These are phyloP conservation scores for Acacia confusa DNA, from an alignment of 306 rosid genomes.

Conservation along the genomic window DNA sequence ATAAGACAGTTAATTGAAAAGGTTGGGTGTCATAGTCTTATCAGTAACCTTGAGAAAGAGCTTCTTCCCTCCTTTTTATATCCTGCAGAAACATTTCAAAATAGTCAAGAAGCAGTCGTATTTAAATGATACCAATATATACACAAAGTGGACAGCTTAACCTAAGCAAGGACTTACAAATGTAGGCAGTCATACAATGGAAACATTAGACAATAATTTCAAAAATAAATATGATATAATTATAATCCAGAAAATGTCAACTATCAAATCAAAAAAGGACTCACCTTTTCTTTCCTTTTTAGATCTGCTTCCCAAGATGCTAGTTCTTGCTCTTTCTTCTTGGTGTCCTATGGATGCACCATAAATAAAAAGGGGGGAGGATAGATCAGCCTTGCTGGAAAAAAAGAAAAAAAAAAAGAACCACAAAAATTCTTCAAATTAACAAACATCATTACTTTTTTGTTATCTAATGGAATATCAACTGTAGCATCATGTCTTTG, in stretches of 20 bases:
- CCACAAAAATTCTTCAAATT: conserved; percentile 7
- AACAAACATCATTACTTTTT: conserved; percentile 51
- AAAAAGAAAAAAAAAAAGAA: neutral
- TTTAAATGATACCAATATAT: conserved; percentile 13
- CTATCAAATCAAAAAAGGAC: conserved; percentile 18
- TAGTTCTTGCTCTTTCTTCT: conserved; percentile 75
- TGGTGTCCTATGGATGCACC: conserved; percentile 64
- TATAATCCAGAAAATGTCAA: neutral
- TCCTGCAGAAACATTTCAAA: conserved; percentile 53
- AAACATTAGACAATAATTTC: conserved; percentile 26
- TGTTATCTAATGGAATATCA: conserved; percentile 80
- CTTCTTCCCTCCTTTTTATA: conserved; percentile 85
- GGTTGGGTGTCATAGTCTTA: conserved; percentile 1
- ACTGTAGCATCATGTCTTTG: conserved; percentile 90
- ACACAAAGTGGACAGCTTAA: neutral
- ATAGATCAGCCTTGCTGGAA: conserved; percentile 25
- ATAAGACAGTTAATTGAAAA: conserved; percentile 10
- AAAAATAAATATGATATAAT: conserved; percentile 14
- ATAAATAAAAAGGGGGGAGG: neutral
- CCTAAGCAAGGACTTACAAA: conserved; percentile 17
- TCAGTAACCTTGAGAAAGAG: conserved; percentile 65
- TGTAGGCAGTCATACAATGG: conserved; percentile 9
- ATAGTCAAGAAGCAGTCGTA: conserved; percentile 29
- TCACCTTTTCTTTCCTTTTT: conserved; percentile 75
- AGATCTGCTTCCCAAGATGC: conserved; percentile 94